These are phyloP conservation scores for Fusarium sp. DNA, from an alignment of 2,329 filamentous ascomycete species.

Conservation along the genomic window DNA sequence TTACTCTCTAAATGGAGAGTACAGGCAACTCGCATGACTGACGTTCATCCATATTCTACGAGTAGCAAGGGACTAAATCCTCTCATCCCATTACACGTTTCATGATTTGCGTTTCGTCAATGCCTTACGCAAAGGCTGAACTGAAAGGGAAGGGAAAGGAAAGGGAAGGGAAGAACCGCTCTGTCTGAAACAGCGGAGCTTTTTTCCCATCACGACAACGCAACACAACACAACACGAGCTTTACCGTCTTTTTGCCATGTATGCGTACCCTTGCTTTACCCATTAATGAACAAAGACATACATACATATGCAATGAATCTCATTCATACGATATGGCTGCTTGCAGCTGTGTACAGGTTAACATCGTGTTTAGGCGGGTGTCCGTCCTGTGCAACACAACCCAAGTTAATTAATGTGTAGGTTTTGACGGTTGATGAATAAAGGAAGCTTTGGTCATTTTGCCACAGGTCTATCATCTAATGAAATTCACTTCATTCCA, in stretches of 20 bases:
- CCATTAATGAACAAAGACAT: slow-evolving; percentile 1
- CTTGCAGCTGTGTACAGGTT: slow-evolving; percentile 10
- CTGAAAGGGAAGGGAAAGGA: not conserved
- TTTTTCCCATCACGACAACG: slow-evolving; percentile 4
- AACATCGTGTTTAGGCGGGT: slow-evolving; percentile 20
- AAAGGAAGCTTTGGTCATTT: not conserved
- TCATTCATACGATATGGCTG: slow-evolving; percentile 21
- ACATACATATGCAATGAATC: slow-evolving; percentile 21
- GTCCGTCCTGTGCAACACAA: slow-evolving; percentile 7
- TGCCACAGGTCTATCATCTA: slow-evolving; percentile 17
- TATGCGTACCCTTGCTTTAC: slow-evolving; percentile 7
- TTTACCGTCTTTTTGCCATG: slow-evolving; percentile 22
- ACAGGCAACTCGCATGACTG: not conserved
- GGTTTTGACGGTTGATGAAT: not conserved
- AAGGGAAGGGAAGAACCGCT: slow-evolving; percentile 13
- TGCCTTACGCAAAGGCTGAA: slow-evolving; percentile 16
- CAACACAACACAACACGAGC: not conserved
- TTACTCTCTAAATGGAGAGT: not conserved
- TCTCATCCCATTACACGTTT: slow-evolving; percentile 29
- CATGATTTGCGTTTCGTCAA: slow-evolving; percentile 37
- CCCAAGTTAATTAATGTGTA: not conserved
- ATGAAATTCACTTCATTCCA: slow-evolving; percentile 24
- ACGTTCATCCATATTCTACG: not conserved
- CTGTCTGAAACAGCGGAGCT: slow-evolving; percentile 40
- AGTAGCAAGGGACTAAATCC: slow-evolving; percentile 15